These are phyloP conservation scores for Beverwykella pulmonaria DNA, from an alignment of 495 filamentous ascomycete species.

Conservation along the genomic window DNA sequence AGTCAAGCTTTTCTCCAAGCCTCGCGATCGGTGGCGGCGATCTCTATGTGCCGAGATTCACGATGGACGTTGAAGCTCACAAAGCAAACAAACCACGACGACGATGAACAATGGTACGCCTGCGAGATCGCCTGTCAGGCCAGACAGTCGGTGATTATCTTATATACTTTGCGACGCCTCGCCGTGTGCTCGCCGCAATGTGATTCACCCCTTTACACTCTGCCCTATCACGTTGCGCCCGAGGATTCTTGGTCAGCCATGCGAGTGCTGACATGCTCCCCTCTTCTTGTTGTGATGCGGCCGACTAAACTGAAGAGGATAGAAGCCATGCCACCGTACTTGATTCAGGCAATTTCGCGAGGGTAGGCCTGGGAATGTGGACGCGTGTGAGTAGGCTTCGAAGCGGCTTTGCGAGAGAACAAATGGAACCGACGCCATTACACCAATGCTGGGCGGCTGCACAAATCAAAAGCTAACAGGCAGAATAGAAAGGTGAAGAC, in stretches of 20 bases:
- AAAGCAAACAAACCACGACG: not conserved
- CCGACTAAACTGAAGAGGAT: no score
- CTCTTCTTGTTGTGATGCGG: no score
- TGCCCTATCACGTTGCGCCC: not conserved
- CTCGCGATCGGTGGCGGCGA: not conserved
- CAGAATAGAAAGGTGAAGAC: no score
- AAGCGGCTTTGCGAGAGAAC: no score
- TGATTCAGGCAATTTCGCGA: no score
- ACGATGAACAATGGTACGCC: not conserved
- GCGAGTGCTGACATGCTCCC: not conserved
- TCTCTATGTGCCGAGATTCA: not conserved
- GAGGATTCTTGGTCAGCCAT: not conserved
- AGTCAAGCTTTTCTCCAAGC: conserved; percentile 4
- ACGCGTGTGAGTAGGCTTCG: no score
- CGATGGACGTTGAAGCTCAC: no score
- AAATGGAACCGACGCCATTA: no score
- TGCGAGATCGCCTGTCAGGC: not conserved
- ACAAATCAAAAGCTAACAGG: no score
- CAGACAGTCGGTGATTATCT: not conserved
- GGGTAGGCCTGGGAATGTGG: no score
- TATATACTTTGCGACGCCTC: not conserved
- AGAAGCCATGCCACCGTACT: no score
- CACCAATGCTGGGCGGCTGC: no score
- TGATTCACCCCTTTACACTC: not conserved
- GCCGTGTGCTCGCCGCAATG: not conserved